phyloP scores from a whole-genome alignment of 306 rosid species.

The Comarum palustre region DNA sequence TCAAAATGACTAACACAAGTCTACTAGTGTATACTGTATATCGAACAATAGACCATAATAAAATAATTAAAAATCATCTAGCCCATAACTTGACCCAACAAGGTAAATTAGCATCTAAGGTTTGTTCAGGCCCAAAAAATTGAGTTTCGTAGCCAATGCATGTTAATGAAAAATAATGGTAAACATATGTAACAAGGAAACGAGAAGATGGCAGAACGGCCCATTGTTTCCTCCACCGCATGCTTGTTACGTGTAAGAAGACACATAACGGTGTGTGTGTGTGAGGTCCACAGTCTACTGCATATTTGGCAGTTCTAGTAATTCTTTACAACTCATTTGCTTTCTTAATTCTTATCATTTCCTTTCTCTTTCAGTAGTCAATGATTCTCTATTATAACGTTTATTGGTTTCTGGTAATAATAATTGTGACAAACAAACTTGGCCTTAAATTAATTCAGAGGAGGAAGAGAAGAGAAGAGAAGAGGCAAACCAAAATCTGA shows the following conservation, averaged over 20 bases:
- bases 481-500: neutral
- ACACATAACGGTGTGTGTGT: neutral
- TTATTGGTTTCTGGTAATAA: neutral
- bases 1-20: too few species aligned
- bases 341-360: neutral
- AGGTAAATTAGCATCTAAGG: too few species aligned
- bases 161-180: too few species aligned
- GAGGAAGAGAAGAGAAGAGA: neutral
- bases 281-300: neutral
- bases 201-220: too few species aligned
- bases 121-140: too few species aligned
- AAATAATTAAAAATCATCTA: too few species aligned
- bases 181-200: too few species aligned
- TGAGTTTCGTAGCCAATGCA: too few species aligned
- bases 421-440: neutral
- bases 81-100: too few species aligned
- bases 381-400: neutral
- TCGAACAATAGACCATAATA: too few species aligned
- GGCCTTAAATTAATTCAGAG: neutral
- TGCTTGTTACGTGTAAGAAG: neutral
- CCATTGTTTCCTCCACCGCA: too few species aligned
- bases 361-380: neutral
- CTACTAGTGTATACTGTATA: too few species aligned
- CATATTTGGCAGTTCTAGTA: neutral
- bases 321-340: neutral